Conservation (phyloP, 2,329 filamentous ascomycete genomes). For the Hypoxylon sp. region DNA sequence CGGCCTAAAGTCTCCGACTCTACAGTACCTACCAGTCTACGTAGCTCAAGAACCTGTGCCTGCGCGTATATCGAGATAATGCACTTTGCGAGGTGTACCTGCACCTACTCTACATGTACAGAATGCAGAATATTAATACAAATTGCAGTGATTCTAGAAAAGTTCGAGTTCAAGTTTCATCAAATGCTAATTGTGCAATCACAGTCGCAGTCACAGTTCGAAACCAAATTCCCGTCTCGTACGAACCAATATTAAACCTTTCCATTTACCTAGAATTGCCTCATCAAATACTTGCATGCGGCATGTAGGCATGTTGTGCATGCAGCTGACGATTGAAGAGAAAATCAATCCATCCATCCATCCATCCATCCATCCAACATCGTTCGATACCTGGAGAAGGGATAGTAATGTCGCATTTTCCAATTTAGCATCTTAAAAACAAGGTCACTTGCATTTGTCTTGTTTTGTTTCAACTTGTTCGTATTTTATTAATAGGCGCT, state of each 20-base stretch:
- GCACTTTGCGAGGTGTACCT: slow-evolving; percentile 9
- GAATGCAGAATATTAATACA: too few species aligned
- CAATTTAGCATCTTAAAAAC: slow-evolving; percentile 25
- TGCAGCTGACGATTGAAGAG: slow-evolving; percentile 10
- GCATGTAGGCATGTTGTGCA: slow-evolving; percentile 28
- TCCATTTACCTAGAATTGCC: slow-evolving; percentile 6
- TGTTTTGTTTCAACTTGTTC: slow-evolving; percentile 33
- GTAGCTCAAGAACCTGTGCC: too few species aligned
- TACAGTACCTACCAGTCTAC: too few species aligned
- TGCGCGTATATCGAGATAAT: slow-evolving; percentile 33
- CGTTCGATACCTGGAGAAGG: slow-evolving; percentile 11
- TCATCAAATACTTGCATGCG: too few species aligned
- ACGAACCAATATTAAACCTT: slow-evolving; percentile 25
- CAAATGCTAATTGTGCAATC: slow-evolving; percentile 3
- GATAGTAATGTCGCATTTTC: slow-evolving; percentile 29
- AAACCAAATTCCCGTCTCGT: slow-evolving; percentile 33
- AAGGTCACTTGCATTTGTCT: slow-evolving; percentile 26
- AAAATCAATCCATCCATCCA: too few species aligned
- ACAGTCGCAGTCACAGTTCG: slow-evolving; percentile 19
- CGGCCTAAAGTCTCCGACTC: slow-evolving; percentile 26
- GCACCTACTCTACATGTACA: too few species aligned
- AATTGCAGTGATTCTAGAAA: neutral
- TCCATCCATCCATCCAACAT: too few species aligned
- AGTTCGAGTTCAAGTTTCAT: slow-evolving; percentile 1
- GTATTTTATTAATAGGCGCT: slow-evolving; percentile 28